A percentile compares a stretch with the other conserved stretches of the same genome.
These are phyloP conservation scores for Neurospora africana DNA, from an alignment of 495 filamentous ascomycete species.

Conservation along the genomic window DNA sequence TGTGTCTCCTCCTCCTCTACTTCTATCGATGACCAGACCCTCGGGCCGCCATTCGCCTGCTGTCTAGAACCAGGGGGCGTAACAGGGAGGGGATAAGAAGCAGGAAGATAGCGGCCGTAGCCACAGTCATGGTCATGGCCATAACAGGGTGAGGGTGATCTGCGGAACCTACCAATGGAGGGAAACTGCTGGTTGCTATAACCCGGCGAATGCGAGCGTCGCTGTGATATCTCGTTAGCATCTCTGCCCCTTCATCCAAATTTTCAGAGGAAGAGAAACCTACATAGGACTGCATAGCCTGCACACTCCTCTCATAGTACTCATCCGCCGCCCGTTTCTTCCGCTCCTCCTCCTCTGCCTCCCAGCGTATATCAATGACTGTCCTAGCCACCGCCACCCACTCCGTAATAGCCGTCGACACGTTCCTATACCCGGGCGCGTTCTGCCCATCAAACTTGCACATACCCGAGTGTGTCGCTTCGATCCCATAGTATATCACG, in stretches of 20 bases:
- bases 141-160: not conserved
- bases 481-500: constrained; percentile 66
- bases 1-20: not conserved
- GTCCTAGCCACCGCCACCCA: constrained; percentile 53
- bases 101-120: not conserved
- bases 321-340: constrained; percentile 30
- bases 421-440: constrained; percentile 62
- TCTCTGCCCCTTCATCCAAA: not conserved
- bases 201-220: not conserved
- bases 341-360: constrained; percentile 48
- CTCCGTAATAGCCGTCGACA: constrained; percentile 59
- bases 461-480: constrained; percentile 79
- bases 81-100: not conserved
- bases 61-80: not conserved
- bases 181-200: constrained; percentile 6
- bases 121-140: not conserved
- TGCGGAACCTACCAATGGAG: constrained; percentile 13
- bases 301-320: constrained; percentile 24
- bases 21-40: constrained; percentile 1
- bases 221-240: not conserved
- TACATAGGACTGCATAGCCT: constrained; percentile 28
- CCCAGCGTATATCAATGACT: constrained; percentile 52
- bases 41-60: not conserved
- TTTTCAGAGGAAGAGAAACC: constrained; percentile 2
- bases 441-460: constrained; percentile 69